Base-by-base conservation (phyloP, 176 grass and related monocot species). In the Avena sativa region DNA sequence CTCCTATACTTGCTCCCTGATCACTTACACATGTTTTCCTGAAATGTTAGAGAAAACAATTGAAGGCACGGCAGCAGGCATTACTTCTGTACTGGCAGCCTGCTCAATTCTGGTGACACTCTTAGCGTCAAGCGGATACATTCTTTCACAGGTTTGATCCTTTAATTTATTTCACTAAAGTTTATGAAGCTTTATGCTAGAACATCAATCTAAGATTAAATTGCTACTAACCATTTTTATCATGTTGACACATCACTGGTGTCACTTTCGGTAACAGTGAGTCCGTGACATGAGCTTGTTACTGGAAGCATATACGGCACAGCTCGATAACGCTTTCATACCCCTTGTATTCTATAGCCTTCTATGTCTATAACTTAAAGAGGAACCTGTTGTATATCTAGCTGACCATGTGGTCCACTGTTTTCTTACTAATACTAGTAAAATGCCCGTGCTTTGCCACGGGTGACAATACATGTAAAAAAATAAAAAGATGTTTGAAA, bases 301-400 rank as follows among this genome's bases (percentile, higher is more conserved):
- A 62, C 59, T 99, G 77, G 94, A 99, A 83, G 97, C 94, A 12
- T 92, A 94, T 85, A 96, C 94, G 0, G 87, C 97, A 66, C 97
- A 99, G 65, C 90, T 99, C 9, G 97, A 99, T 80, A 96, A 96
- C 78, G 97, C 94, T 74, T 99, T 99, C 77, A 96, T 99, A 86
- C 97, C 97, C 59, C 92, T 96, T 26, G 85, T 93, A 48, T 96
- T 99, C 34, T 99, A 93, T 66, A 96, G 97, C 65, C 97, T 99
- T 71, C 89, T 99, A 36, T 99, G 97, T 81, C 80, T 99, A 65
- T 96, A 77, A 56, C 12, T 32, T 4, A 87, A 34, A 81, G 36
- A 84, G 28, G 28, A 84, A 74, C 48, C 26, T 76, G 19, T 13
- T 75, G 69, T 81, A 84, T 59, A 91, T 83, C 81, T 68, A 44